Base-by-base conservation (phyloP, 2,329 filamentous ascomycete species). In the Fusarium chaquense region DNA sequence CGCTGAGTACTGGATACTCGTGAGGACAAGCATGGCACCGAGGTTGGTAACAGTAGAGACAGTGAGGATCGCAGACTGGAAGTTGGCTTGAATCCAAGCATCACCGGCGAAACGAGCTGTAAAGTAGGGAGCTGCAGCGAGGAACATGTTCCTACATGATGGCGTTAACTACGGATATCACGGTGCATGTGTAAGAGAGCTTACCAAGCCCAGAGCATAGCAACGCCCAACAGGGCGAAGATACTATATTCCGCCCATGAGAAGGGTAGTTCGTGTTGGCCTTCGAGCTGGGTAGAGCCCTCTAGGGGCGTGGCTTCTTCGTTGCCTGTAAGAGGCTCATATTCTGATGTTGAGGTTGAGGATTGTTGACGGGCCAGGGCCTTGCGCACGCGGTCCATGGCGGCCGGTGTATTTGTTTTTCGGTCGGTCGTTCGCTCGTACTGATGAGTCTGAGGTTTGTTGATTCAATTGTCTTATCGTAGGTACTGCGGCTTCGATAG, bases 131-230 rank as follows among this genome's bases (percentile, higher is more conserved):
- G 93, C 93, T 11, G 95, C 94, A 46, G 96, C 95, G 73, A 98
- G 88, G 80, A 98, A 98, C 95, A 98, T 98, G 83, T 98, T 98
- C 93, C 93, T 95, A 71, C 44, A 58, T 49, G 41, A 15, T 52
- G 16, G 20, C 52, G 30, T 69, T 45, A 69, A 58, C 49, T 52
- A 56, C 46, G 20, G 26, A 22, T 28, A 11, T 52, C 54, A 53
- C 28, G 8, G n/a, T 18, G 24, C 28, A 32, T 49, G 18, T 12
- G 16, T 7, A 35, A 22, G 24, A 30, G 24, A 47, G 45, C 87
- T 73, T 87, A 97, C 95, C 95, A 98, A 58, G 95, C 94, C 95
- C 95, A 98, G 45, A 98, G 86, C 96, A 98, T 98, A 54, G 94
- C 93, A 59, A 97, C 86, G 52, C 96, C 96, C 28, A 98, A 84